Percentiles rank a stretch among this genome's conserved stretches.
Evolutionary conservation across 257 asterid genomes (phyloP).

Genomic region (Verbena officinalis): DNA sequence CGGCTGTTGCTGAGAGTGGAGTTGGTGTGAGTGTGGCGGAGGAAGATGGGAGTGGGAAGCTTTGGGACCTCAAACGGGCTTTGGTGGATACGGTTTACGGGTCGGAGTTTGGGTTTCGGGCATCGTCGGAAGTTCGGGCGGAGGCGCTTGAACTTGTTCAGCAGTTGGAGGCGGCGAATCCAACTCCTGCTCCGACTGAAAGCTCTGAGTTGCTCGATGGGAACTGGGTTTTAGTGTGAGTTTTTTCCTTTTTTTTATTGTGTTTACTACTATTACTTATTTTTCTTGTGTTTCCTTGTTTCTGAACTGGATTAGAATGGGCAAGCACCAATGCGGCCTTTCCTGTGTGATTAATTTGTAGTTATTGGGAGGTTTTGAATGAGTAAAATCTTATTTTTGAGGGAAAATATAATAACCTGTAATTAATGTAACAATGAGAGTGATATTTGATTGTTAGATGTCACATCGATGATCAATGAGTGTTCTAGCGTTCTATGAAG

Average conservation of each 20-base stretch:
- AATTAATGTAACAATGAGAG: not conserved
- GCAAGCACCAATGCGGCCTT: not conserved
- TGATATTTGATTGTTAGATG: not conserved
- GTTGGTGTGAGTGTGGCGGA: slow-evolving; percentile 22
- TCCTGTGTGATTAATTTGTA: slow-evolving; percentile 9
- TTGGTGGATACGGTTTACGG: slow-evolving; percentile 80
- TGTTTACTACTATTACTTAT: not conserved
- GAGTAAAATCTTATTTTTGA: too few species aligned
- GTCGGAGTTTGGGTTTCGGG: slow-evolving; percentile 76
- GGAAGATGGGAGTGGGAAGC: slow-evolving; percentile 42
- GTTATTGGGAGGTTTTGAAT: not conserved
- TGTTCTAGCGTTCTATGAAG: too few species aligned
- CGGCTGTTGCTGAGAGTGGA: slow-evolving; percentile 38
- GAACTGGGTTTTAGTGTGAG: slow-evolving; percentile 90
- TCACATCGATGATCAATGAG: not conserved
- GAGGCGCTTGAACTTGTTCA: slow-evolving; percentile 82
- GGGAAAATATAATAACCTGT: not conserved
- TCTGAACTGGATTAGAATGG: not conserved
- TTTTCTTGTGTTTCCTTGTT: not conserved
- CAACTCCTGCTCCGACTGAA: slow-evolving; percentile 80
- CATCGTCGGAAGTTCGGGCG: slow-evolving; percentile 79
- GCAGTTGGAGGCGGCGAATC: slow-evolving; percentile 88
- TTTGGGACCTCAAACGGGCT: slow-evolving; percentile 67
- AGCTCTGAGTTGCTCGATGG: slow-evolving; percentile 81
- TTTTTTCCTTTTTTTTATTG: not conserved